Conservation (phyloP, 2,329 filamentous ascomycete genomes). For the Xylariaceae sp. region DNA sequence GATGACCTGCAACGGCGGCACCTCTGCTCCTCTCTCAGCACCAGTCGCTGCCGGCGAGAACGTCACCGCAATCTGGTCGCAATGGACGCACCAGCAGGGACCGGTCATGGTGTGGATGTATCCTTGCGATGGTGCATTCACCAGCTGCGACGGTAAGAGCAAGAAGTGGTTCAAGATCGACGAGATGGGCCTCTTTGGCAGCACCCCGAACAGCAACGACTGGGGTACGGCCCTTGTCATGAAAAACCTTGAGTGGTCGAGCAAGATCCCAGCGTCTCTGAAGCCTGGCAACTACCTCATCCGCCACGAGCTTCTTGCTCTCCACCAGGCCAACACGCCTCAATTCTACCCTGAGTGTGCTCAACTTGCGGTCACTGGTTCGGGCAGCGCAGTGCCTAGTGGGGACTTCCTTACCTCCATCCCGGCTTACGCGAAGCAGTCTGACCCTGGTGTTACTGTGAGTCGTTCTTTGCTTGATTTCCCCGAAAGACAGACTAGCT, state of each 20-base stretch:
- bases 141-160: slow-evolving; percentile 45
- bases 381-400: slow-evolving; percentile 38
- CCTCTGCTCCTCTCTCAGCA: slow-evolving; percentile 40
- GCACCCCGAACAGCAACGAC: slow-evolving; percentile 37
- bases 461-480: slow-evolving; percentile 11
- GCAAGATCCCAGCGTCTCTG: slow-evolving; percentile 44
- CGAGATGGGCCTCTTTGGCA: slow-evolving; percentile 44
- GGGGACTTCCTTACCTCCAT: slow-evolving; percentile 40
- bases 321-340: slow-evolving; percentile 39
- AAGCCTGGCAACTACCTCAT: slow-evolving; percentile 52
- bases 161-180: slow-evolving; percentile 58
- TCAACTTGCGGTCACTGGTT: slow-evolving; percentile 46
- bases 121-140: slow-evolving; percentile 46
- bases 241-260: slow-evolving; percentile 43
- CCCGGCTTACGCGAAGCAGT: slow-evolving; percentile 38
- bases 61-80: slow-evolving; percentile 47
- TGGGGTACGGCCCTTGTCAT: slow-evolving; percentile 45
- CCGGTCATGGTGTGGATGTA: slow-evolving; percentile 56
- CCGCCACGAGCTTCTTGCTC: slow-evolving; percentile 52
- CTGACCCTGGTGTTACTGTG: slow-evolving; percentile 44
- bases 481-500: slow-evolving; percentile 1
- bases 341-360: slow-evolving; percentile 56
- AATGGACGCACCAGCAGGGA: slow-evolving; percentile 56
- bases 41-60: slow-evolving; percentile 41
- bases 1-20: slow-evolving; percentile 53